Evolutionary conservation across 306 rosid genomes (phyloP).

Genomic region (Ceratonia siliqua): DNA sequence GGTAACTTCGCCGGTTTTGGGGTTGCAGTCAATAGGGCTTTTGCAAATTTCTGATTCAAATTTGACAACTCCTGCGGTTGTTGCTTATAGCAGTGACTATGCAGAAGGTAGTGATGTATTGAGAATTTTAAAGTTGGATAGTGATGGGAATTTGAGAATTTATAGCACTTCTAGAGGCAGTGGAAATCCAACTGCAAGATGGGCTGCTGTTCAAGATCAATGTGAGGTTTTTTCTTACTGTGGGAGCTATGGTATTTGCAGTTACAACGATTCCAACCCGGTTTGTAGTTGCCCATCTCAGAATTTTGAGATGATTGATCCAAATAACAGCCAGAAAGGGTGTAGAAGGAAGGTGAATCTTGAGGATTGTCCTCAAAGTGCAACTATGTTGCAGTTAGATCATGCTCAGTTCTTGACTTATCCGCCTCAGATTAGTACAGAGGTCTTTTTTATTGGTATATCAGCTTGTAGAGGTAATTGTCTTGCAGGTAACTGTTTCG

Average conservation of each 20-base stretch:
- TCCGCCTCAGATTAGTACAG: slow-evolving; percentile 30
- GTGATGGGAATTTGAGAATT: slow-evolving; percentile 76
- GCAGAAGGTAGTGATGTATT: slow-evolving; percentile 44
- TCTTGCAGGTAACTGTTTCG: slow-evolving; percentile 37
- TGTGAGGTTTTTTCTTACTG: slow-evolving; percentile 74
- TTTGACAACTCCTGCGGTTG: slow-evolving; percentile 31
- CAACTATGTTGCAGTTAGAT: slow-evolving; percentile 48
- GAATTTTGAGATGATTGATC: slow-evolving; percentile 65
- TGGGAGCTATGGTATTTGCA: slow-evolving; percentile 68
- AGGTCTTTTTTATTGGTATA: slow-evolving; percentile 7
- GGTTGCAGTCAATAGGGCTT: slow-evolving; percentile 45
- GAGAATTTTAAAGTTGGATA: slow-evolving; percentile 58
- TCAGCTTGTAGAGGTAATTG: slow-evolving; percentile 41
- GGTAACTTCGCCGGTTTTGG: slow-evolving; percentile 47
- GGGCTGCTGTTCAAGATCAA: slow-evolving; percentile 71
- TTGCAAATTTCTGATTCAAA: slow-evolving; percentile 50
- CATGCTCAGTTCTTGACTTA: slow-evolving; percentile 58
- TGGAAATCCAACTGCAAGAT: slow-evolving; percentile 38
- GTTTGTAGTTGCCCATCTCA: slow-evolving; percentile 66
- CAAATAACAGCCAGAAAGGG: slow-evolving; percentile 54
- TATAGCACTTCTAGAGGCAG: slow-evolving; percentile 51
- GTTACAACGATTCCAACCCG: slow-evolving; percentile 56
- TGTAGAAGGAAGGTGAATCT: slow-evolving; percentile 59
- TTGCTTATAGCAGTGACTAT: slow-evolving; percentile 70
- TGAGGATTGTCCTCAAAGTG: slow-evolving; percentile 47